Evolutionary conservation across 257 asterid species (phyloP), one percentile per base, ranked within the genome.

Genomic region (Euphrasia confusa): DNA sequence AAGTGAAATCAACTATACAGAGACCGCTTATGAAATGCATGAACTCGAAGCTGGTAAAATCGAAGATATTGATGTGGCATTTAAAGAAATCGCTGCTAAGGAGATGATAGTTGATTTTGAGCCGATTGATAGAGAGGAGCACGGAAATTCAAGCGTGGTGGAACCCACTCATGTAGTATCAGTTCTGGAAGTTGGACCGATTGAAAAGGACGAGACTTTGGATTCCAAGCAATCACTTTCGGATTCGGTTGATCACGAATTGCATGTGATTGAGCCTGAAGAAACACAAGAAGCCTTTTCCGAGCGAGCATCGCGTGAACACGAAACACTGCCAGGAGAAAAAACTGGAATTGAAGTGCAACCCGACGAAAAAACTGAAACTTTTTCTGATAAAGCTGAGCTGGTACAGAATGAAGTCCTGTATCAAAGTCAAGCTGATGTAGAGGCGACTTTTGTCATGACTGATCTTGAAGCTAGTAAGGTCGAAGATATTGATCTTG

Each of bases 391-490:
- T 47, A 47, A 12, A 47, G 53, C 18, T 47, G 53, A 47, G 18
- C 60, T 32, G 65, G n/a, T 39, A 63, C 71, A 58, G 67, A 48
- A 70, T 47, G 53, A 47, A 47, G 18, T 47, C 53, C 10, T 12
- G 7, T 13, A 47, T 15, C 52, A 55, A 68, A 63, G 76, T 70
- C 54, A 75, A 78, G 66, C 8, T 13, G 53, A 47, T 47, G 0
- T 7, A 13, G 53, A 12, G 53, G n/a, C 7, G 17, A 47, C 14
- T 12, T 47, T 3, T 2, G n/a, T 4, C 8, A 8, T 54, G 76
- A 64, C 68, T 42, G 79, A 75, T 28, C 10, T 62, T 30, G 79
- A 79, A 73, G 81, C 69, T 61, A 64, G 55, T 63, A 72, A 56
- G 14, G 7, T 47, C 15, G 71, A 74, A 68, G 80, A 72, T 62